Base-by-base conservation (phyloP, 2,329 filamentous ascomycete species). In the Aspergillus melleus region DNA sequence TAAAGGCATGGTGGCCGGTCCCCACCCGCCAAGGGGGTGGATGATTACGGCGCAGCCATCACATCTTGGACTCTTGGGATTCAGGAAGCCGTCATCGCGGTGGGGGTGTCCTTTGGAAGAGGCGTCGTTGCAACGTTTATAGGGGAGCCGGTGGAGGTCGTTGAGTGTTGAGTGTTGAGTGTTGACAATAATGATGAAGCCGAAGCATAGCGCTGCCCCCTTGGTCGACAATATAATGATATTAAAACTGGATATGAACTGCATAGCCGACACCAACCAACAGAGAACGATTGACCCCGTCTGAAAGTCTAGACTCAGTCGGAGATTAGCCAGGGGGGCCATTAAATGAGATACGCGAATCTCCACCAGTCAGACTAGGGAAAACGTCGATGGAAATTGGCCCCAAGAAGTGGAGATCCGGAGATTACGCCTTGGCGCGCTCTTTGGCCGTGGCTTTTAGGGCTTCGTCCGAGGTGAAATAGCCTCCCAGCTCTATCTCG, bases 381-480 rank as follows among this genome's bases (percentile, higher is more conserved):
- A 49, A 10, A 30, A 14, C 29, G 1, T 24, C 42, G 19, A 39
- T 58, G 20, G 53, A 39, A 54, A 36, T 52, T n/a, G 14, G 10
- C 51, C 32, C 22, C 44, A 19, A 9, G 52, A 30, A 30, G 44
- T 54, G 51, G 51, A 32, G 49, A 36, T 16, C 53, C 52, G 57
- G 52, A 58, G 49, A 58, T 58, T 54, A 50, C 56, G 46, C 36
- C 57, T 58, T 58, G 46, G 57, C 57, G n/a, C 12, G 22, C 5
- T 52, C 20, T 36, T 16, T 36, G 11, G 32, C 32, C 32, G 11
- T 36, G 4, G 32, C 32, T 36, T 36, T 36, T 29, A 29, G 26
- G 8, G 26, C 26, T 29, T 29, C 26, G 8, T 29, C 26, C 26
- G 10, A 36, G 10, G 11, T 16, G 14, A 16, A 12, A 12, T 36